Evolutionary conservation across 257 asterid species (phyloP), one percentile per base, ranked within the genome.

Genomic region (Nicotiana obtusifolia): DNA sequence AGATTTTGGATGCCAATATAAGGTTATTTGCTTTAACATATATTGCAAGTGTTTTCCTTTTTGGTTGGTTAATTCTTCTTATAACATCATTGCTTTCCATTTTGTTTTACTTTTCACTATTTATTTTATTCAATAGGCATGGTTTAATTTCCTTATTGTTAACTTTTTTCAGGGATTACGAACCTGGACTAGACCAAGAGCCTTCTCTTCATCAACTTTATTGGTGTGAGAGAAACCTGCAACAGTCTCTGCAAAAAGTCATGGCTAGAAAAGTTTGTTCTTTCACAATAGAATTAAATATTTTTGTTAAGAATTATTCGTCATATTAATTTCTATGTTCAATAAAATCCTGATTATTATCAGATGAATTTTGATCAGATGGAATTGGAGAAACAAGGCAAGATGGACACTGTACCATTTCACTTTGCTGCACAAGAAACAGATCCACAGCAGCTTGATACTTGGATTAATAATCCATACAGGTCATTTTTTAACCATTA

Each of bases 161-260:
- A 13, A 30, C 4, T 37, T 13, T 81, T 2, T 35, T 19, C 15
- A 92, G 97, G 87, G 93, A 92, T 69, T 91, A 84, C 76, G 93
- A 90, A 83, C 44, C 87, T 6, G 87, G 76, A 41, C 64, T 64
- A 4, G 89, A 82, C 4, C 84, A 84, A 80, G 91, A 86, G 76
- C 84, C 93, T 80, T 91, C 97, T n/a, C 84, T 92, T 82, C 89
- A 90, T 64, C 93, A 91, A 28, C 53, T 90, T 19, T 64, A 86
- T 5, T 92, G 94, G 97, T 89, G 90, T 78, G 95, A 90, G 84
- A 87, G 87, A 75, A 91, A 92, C 84, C 81, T 92, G 80, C 53
- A 80, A 9, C 73, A 49, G 6, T 88, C 97, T 81, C 69, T 91
- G 16, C 82, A 88, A 62, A 83, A 52, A 69, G 78, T 87, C 37